These are phyloP conservation scores for Metschnikowia dekortorum DNA, from an alignment of 805 yeast genomes.

Conservation along the genomic window DNA sequence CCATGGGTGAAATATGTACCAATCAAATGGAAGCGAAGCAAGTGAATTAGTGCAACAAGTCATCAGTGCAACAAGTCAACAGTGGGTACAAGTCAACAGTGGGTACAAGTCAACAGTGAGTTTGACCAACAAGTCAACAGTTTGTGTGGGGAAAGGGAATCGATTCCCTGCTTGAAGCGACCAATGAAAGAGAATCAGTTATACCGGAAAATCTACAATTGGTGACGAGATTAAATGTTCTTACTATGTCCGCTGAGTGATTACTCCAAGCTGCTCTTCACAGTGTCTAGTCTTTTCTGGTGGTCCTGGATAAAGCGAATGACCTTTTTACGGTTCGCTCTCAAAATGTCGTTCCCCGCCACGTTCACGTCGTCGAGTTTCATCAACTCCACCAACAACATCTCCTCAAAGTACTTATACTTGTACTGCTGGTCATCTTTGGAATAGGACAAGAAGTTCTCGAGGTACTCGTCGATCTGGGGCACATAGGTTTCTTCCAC, in stretches of 20 bases:
- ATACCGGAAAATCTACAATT: not conserved
- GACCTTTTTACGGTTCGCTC: slow-evolving; percentile 53
- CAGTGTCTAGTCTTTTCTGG: slow-evolving; percentile 52
- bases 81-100: no score
- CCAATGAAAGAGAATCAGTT: no score
- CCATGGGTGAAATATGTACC: no score
- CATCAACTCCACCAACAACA: slow-evolving; percentile 61
- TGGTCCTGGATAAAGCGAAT: slow-evolving; percentile 59
- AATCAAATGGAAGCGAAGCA: no score
- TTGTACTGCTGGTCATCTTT: slow-evolving; percentile 38
- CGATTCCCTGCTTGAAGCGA: no score
- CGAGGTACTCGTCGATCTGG: slow-evolving; percentile 14
- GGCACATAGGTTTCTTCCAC: slow-evolving; percentile 40
- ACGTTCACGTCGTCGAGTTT: slow-evolving; percentile 62
- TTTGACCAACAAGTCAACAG: not conserved
- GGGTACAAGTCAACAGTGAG: no score
- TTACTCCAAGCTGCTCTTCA: slow-evolving; percentile 25
- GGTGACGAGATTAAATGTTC: not conserved
- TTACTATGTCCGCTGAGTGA: not conserved
- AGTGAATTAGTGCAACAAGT: no score
- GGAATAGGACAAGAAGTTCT: slow-evolving; percentile 7
- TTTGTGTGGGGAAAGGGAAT: not conserved
- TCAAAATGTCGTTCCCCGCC: slow-evolving; percentile 46
- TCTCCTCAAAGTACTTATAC: slow-evolving; percentile 59
- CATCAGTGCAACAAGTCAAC: no score